Conservation (phyloP, 2,329 filamentous ascomycete species). For the Aureobasidium sp. region DNA sequence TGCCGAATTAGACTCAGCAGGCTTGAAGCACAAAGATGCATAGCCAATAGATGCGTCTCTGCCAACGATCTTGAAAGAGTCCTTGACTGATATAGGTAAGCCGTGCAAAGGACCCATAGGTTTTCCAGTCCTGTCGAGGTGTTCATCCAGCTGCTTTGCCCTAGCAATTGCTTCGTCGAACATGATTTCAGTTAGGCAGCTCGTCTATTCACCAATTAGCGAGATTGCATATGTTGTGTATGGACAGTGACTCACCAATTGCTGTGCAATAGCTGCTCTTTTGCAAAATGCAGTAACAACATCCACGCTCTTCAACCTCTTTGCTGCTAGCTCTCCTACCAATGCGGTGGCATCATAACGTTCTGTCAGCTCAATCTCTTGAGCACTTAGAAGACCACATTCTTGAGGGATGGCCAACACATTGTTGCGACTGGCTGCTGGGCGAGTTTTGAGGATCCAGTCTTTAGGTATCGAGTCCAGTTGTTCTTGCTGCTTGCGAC, state of each 20-base stretch:
- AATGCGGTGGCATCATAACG: neutral
- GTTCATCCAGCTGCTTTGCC: slow-evolving; percentile 37
- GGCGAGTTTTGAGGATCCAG: slow-evolving; percentile 35
- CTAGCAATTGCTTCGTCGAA: slow-evolving; percentile 32
- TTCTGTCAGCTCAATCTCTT: slow-evolving; percentile 10
- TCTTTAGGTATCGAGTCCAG: slow-evolving; percentile 35
- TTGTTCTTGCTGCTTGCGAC: slow-evolving; percentile 38
- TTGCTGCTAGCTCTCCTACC: slow-evolving; percentile 6
- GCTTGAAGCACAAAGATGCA: slow-evolving; percentile 38
- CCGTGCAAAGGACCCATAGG: slow-evolving; percentile 43
- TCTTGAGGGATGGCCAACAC: slow-evolving; percentile 46
- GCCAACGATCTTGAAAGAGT: slow-evolving; percentile 33
- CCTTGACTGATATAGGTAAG: slow-evolving; percentile 47
- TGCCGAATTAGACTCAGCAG: slow-evolving; percentile 31
- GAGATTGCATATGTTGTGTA: neutral
- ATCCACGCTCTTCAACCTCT: slow-evolving; percentile 31
- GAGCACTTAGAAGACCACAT: slow-evolving; percentile 33
- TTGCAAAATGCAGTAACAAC: slow-evolving; percentile 40
- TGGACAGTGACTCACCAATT: slow-evolving; percentile 24
- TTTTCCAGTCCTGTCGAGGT: slow-evolving; percentile 30
- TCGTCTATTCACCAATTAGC: slow-evolving; percentile 24
- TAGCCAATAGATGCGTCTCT: slow-evolving; percentile 36
- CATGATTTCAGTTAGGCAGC: slow-evolving; percentile 41
- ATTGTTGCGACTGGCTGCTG: slow-evolving; percentile 25
- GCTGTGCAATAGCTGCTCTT: slow-evolving; percentile 42